Percentiles rank a stretch among this genome's conserved stretches.
phyloP scores from a whole-genome alignment of 2,329 filamentous ascomycete species.

The Colletotrichum sp. region DNA sequence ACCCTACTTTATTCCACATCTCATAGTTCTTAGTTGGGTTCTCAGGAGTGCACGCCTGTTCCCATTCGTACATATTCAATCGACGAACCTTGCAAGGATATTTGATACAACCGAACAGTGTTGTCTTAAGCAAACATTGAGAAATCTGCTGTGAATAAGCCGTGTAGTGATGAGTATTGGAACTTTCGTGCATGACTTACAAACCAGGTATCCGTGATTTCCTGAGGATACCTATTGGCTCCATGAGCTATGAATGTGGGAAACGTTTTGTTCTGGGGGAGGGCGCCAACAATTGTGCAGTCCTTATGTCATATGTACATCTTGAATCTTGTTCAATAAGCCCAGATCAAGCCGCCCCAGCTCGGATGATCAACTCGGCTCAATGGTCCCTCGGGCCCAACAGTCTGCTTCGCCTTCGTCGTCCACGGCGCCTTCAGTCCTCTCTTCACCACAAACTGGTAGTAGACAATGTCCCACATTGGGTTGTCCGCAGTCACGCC shows the following conservation, averaged over 20 bases:
- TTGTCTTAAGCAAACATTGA: neutral
- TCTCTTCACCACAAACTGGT: constrained; percentile 34
- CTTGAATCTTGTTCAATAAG: neutral
- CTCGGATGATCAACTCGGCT: neutral
- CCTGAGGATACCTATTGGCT: neutral
- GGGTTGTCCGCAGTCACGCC: constrained; percentile 20
- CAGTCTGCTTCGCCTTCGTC: neutral
- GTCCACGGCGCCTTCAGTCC: constrained; percentile 19
- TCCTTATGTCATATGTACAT: neutral
- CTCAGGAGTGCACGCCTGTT: neutral
- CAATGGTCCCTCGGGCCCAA: neutral
- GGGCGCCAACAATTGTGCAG: neutral
- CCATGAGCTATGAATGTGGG: neutral
- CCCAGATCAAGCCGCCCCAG: constrained; percentile 7
- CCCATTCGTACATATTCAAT: neutral
- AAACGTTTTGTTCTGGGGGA: neutral
- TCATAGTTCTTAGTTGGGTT: neutral
- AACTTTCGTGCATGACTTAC: neutral
- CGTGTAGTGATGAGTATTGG: no score
- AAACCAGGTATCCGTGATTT: neutral
- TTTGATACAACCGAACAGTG: rapidly evolving
- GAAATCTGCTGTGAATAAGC: no score
- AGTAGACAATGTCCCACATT: constrained; percentile 31
- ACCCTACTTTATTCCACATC: neutral
- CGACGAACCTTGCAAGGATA: neutral